Conservation (phyloP, 2,329 filamentous ascomycete genomes). For the Aspergillus calidoustus region DNA sequence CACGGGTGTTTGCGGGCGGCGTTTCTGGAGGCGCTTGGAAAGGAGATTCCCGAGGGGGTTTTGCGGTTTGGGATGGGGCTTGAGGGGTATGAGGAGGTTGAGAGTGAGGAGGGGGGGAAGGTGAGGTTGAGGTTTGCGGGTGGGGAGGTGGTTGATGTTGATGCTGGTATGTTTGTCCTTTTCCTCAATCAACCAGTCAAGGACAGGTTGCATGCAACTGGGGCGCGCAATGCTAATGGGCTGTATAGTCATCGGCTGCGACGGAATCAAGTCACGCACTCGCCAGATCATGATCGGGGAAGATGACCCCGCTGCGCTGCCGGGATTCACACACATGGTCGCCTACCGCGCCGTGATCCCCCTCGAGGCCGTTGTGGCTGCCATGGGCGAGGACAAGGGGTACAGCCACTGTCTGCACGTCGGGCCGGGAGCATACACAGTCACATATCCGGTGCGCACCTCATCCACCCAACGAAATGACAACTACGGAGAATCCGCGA, state of each 20-base stretch:
- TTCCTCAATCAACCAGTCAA: no score
- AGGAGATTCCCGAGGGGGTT: background rate
- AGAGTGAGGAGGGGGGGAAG: background rate
- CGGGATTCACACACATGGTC: constrained; percentile 61
- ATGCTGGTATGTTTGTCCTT: constrained; percentile 1
- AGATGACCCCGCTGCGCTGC: constrained; percentile 48
- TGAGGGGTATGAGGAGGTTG: background rate
- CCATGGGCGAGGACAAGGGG: constrained; percentile 56
- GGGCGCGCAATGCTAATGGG: background rate
- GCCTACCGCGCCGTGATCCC: constrained; percentile 66
- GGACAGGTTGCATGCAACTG: no score
- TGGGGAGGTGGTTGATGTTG: background rate
- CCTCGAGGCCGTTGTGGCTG: constrained; percentile 56
- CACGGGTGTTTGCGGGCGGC: background rate
- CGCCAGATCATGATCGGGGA: constrained; percentile 58
- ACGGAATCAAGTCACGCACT: constrained; percentile 64
- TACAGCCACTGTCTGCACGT: constrained; percentile 59
- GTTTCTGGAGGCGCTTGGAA: background rate
- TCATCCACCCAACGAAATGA: background rate
- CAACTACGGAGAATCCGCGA: background rate
- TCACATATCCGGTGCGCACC: constrained; percentile 62
- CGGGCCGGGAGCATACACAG: constrained; percentile 60
- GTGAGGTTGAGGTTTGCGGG: background rate
- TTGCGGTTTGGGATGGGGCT: background rate
- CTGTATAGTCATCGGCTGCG: constrained; percentile 55